Percentiles rank a stretch among this genome's conserved stretches.
These are phyloP conservation scores for Lactifluus subvellereus DNA, from an alignment of 768 basidiomycete species.

Conservation along the genomic window DNA sequence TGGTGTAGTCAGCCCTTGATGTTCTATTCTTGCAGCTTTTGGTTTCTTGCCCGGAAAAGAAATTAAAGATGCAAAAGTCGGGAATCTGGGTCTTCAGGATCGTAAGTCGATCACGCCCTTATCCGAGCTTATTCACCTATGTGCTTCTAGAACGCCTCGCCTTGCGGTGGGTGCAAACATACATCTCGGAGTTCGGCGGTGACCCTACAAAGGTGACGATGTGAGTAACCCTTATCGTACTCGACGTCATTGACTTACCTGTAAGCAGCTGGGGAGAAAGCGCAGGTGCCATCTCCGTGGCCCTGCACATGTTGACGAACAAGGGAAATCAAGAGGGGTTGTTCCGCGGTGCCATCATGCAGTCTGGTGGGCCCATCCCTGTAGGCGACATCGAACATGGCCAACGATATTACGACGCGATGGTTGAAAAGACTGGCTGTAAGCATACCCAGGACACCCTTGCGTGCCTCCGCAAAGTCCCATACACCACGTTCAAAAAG, in stretches of 20 bases:
- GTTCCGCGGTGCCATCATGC: slow-evolving; percentile 43
- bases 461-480: slow-evolving; percentile 38
- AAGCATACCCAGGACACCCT: slow-evolving; percentile 33
- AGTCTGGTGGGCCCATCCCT: slow-evolving; percentile 37
- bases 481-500: slow-evolving; percentile 29
- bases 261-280: slow-evolving; percentile 42
- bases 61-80: slow-evolving; percentile 45
- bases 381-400: slow-evolving; percentile 28
- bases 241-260: slow-evolving; percentile 6
- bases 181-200: slow-evolving; percentile 59
- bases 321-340: slow-evolving; percentile 35
- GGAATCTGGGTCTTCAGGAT: slow-evolving; percentile 62
- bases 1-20: not conserved
- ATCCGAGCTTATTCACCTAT: not conserved
- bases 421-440: slow-evolving; percentile 39
- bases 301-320: slow-evolving; percentile 40
- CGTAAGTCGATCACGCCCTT: slow-evolving; percentile 35
- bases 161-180: slow-evolving; percentile 60
- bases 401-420: slow-evolving; percentile 38
- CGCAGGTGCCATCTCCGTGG: slow-evolving; percentile 47
- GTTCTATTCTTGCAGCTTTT: slow-evolving; percentile 31
- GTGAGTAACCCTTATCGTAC: slow-evolving; percentile 31
- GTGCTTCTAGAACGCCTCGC: slow-evolving; percentile 45
- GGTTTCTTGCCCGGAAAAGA: slow-evolving; percentile 50
- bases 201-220: slow-evolving; percentile 56